These are phyloP conservation scores for Sungouiella thailandica DNA, from an alignment of 805 yeast genomes.

Conservation along the genomic window DNA sequence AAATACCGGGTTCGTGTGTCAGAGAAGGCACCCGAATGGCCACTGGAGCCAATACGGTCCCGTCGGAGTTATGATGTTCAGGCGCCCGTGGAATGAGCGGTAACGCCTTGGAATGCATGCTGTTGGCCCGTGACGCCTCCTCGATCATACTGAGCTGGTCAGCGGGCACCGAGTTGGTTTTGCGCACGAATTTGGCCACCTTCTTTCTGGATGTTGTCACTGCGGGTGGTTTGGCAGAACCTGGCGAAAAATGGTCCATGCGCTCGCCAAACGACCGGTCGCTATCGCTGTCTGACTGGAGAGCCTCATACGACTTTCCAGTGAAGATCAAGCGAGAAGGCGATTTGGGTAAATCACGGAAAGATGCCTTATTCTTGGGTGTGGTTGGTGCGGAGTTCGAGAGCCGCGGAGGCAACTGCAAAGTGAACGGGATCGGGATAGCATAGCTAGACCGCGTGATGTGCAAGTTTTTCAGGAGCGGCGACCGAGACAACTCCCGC, in stretches of 20 bases:
- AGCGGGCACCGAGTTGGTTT: slow-evolving; percentile 16
- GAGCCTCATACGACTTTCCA: slow-evolving; percentile 32
- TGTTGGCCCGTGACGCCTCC: slow-evolving; percentile 32
- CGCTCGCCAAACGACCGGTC: slow-evolving; percentile 5
- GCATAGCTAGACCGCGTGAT: slow-evolving; percentile 24
- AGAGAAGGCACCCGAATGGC: background rate
- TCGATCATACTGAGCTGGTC: slow-evolving; percentile 42
- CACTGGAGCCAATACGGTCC: background rate
- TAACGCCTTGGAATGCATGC: slow-evolving; percentile 16
- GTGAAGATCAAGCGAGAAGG: slow-evolving; percentile 26
- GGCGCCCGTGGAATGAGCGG: background rate
- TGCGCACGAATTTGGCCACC: slow-evolving; percentile 19
- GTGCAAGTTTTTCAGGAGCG: slow-evolving; percentile 33
- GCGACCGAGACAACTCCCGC: slow-evolving; percentile 27
- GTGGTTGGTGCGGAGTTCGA: slow-evolving; percentile 12
- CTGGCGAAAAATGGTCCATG: slow-evolving; percentile 1
- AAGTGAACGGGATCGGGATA: slow-evolving; percentile 40
- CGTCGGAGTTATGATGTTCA: too few species aligned
- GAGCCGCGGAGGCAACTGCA: slow-evolving; percentile 38
- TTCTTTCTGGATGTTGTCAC: slow-evolving; percentile 22
- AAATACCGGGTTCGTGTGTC: background rate
- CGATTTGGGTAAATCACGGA: slow-evolving; percentile 1
- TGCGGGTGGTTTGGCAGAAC: slow-evolving; percentile 22
- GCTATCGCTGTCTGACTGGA: slow-evolving; percentile 22
- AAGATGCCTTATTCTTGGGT: background rate